Evolutionary conservation across 768 basidiomycete species (phyloP), one percentile per base, ranked within the genome.

Genomic region (Phylloporus sp.): DNA sequence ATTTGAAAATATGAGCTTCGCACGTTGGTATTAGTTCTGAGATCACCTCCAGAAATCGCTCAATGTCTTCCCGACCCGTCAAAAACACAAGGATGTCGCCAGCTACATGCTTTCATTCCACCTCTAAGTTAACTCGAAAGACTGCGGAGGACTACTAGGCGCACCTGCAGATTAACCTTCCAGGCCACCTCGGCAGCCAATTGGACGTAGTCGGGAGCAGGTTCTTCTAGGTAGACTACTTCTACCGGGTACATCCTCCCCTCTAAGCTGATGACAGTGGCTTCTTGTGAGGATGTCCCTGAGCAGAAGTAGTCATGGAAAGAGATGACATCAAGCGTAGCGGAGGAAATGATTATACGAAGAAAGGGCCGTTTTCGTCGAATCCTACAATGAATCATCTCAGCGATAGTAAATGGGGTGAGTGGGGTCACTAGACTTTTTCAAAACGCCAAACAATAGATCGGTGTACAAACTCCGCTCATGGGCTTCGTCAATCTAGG

Each of bases 381-480:
- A 46, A 99, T 95, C 64, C 94, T 98, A 60, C 0, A 27, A 20
- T 10, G 7, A 35, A 42, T 22, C 3, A 28, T 44, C 23, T 50
- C 44, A 53, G 57, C 4, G 41, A 28, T 4, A 27, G 5, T 23
- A 24, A 34, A 20, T 9, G 24, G 21, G 34, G 28, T 59, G 20
- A 29, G 20, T 17, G 21, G 35, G 22, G 36, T 15, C 20, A 8
- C 55, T 73, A 28, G 36, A 94, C 94, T 98, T 98, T 72, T 96
- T 95, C 38, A 99, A 68, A 15, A 97, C 69, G 0, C 95, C 95
- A 1, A 99, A 74, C 2, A 99, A 69, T 9, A 99, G 69, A 64
- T 99, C 96, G 1, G 94, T 97, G 64, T 97, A 95, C n/a, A 91
- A 74, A 58, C 91, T 90, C 27, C 96, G 75, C 62, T 99, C 96